Conservation (phyloP, 148 eudicot species). For the Vaccinium vitisidaea region DNA sequence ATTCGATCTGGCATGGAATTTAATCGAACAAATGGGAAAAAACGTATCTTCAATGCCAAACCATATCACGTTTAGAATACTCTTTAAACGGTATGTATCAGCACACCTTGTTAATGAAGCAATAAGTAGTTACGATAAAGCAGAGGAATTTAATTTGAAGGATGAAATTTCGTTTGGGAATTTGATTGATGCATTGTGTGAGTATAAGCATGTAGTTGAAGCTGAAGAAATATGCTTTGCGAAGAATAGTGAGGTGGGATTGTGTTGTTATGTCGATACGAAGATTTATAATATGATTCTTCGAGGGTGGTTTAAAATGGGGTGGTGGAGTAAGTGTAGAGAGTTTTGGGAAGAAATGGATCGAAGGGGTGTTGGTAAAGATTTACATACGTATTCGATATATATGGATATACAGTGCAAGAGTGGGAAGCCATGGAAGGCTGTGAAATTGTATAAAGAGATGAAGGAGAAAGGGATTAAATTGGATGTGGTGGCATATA, state of each 20-base stretch:
- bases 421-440: constrained; percentile 88
- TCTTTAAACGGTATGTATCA: constrained; percentile 74
- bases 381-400: constrained; percentile 78
- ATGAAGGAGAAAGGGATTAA: constrained; percentile 75
- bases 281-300: constrained; percentile 79
- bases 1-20: constrained; percentile 69
- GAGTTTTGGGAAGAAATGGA: constrained; percentile 97
- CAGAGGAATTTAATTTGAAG: constrained; percentile 61
- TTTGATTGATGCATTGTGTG: constrained; percentile 85
- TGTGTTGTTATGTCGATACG: constrained; percentile 36
- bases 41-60: constrained; percentile 42
- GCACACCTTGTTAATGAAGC: constrained; percentile 84
- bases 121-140: constrained; percentile 41
- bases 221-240: constrained; percentile 79
- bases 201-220: constrained; percentile 84
- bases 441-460: constrained; percentile 78
- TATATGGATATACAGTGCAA: constrained; percentile 88
- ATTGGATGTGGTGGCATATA: constrained; percentile 88
- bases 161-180: constrained; percentile 72
- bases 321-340: constrained; percentile 89
- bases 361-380: constrained; percentile 57
- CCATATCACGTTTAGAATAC: constrained; percentile 60
- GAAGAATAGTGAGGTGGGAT: constrained; percentile 10
- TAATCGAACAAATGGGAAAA: constrained; percentile 52
- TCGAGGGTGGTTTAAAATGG: constrained; percentile 81